Base-by-base conservation (phyloP, 768 basidiomycete species). In the Russula virescens region DNA sequence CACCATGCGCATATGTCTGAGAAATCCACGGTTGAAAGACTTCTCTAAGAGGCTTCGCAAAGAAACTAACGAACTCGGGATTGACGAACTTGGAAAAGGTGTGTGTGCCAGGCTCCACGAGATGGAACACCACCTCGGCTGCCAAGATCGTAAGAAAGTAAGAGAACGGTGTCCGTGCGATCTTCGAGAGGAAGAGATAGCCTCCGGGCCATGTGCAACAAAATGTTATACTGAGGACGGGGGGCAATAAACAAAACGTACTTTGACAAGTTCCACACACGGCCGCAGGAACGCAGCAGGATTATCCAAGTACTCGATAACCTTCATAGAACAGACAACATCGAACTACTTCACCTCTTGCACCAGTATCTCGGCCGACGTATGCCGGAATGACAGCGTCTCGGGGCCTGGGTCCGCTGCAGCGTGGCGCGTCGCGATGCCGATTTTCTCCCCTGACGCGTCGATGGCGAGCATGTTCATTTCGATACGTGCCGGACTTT, bases 251-350 rank as follows among this genome's bases (percentile, higher is more conserved):
- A 21, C 10, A 14, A 38, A 9, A 14, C 82, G 46, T 65, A 94
- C 95, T 78, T 97, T 98, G 67, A 96, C 83, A 34, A 98, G 81
- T 61, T 87, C 80, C 0, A 89, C 89, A 67, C 94, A 89, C 43
- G 87, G 84, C 31, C 82, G 78, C 53, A 99, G 80, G 73, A 99
- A 99, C 9, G 81, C 79, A 6, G 83, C 79, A 1, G 97, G 95
- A 69, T 96, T 88, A 71, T 97, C 91, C 55, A 98, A 97, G 70
- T 99, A 97, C 75, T 99, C 97, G 35, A 99, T 72, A 9, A 99
- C 96, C 73, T 98, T 97, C 92, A 98, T 92, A 10, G 94, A 90
- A 71, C 94, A 97, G 16, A 99, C 94, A n/a, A 94, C 82, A 72
- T 98, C 96, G 71, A 87, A 98, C 55, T 83, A 83, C 68, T 79